These are phyloP conservation scores for Fragosphaeria purpurea DNA, from an alignment of 2,329 filamentous ascomycete species.

Conservation along the genomic window DNA sequence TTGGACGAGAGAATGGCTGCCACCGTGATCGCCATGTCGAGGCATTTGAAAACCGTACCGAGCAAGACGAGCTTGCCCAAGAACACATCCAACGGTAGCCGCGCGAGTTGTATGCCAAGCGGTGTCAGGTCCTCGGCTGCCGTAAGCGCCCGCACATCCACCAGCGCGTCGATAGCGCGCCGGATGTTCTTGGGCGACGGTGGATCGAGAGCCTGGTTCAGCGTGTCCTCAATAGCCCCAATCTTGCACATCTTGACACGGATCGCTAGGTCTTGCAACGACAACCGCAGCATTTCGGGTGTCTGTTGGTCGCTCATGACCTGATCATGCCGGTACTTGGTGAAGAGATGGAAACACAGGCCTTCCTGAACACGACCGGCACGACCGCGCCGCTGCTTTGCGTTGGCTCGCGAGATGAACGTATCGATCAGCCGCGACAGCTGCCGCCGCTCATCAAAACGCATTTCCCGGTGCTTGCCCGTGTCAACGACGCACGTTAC, in stretches of 20 bases:
- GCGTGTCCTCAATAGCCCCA: constrained; percentile 81
- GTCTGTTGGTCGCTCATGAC: constrained; percentile 87
- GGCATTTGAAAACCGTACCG: constrained; percentile 76
- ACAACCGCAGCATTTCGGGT: constrained; percentile 89
- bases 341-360: constrained; percentile 92
- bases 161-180: constrained; percentile 80
- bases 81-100: constrained; percentile 85
- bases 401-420: constrained; percentile 91
- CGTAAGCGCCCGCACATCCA: constrained; percentile 87
- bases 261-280: constrained; percentile 88
- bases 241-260: constrained; percentile 96
- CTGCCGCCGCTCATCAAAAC: constrained; percentile 88
- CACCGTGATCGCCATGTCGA: constrained; percentile 84
- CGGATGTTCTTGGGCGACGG: constrained; percentile 88
- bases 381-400: constrained; percentile 86
- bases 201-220: constrained; percentile 79
- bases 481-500: constrained; percentile 95
- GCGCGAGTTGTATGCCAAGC: constrained; percentile 76
- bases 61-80: constrained; percentile 87
- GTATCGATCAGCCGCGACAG: constrained; percentile 85
- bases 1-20: constrained; percentile 92
- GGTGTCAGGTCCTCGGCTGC: constrained; percentile 72
- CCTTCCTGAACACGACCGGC: constrained; percentile 93
- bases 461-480: constrained; percentile 95
- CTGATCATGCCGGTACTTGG: constrained; percentile 75